Evolutionary conservation across 2,329 filamentous ascomycete species (phyloP).

Genomic region (Neofusicoccum sp.): DNA sequence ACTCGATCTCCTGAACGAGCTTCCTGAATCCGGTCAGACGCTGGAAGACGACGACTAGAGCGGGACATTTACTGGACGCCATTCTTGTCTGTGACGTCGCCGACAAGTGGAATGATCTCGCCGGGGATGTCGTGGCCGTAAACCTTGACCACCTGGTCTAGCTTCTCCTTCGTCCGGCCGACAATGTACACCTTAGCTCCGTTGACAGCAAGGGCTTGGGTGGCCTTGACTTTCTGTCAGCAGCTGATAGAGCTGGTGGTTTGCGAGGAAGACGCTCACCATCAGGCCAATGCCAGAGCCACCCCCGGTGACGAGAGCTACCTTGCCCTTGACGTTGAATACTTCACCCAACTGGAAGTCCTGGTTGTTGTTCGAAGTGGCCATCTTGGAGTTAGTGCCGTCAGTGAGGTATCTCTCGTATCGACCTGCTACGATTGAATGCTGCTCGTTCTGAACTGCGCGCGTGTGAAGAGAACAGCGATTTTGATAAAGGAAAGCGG

Average conservation of each 20-base stretch:
- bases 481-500: background rate
- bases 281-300: conserved; percentile 50
- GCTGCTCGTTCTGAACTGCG: background rate
- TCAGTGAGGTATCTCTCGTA: background rate
- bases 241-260: background rate
- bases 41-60: conserved; percentile 13
- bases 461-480: background rate
- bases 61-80: conserved; percentile 34
- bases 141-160: conserved; percentile 45
- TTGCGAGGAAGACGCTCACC: conserved; percentile 21
- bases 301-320: conserved; percentile 45
- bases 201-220: conserved; percentile 48
- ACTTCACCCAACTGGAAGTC: conserved; percentile 33
- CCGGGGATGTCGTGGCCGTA: conserved; percentile 46
- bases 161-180: conserved; percentile 48
- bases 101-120: conserved; percentile 46
- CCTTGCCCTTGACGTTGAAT: conserved; percentile 40
- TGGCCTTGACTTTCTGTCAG: conserved; percentile 23
- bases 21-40: conserved; percentile 18
- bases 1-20: conserved; percentile 44
- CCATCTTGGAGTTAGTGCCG: conserved; percentile 29
- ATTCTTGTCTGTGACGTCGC: conserved; percentile 46
- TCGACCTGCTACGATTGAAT: background rate
- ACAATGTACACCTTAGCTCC: conserved; percentile 50
- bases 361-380: conserved; percentile 28